These are phyloP conservation scores for Cyclotella cryptica DNA, from an alignment of 108 stramenopile genomes.

Conservation along the genomic window DNA sequence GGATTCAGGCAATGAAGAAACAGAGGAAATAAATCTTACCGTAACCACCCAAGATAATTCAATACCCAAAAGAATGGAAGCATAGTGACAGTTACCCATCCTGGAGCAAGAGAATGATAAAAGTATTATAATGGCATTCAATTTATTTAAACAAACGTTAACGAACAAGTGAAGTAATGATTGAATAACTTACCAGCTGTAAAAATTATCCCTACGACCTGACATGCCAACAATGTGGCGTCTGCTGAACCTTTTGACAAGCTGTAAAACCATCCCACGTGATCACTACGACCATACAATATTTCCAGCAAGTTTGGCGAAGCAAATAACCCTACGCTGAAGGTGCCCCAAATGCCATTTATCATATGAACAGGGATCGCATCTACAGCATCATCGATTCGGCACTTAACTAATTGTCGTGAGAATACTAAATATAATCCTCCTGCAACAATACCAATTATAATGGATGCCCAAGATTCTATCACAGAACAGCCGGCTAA, in stretches of 20 bases:
- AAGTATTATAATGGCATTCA: too few species aligned
- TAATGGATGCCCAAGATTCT: slow-evolving; percentile 82
- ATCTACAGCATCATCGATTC: slow-evolving; percentile 94
- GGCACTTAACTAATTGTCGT: slow-evolving; percentile 58
- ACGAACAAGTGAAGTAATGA: too few species aligned
- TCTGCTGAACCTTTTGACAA: slow-evolving; percentile 54
- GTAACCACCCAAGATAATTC: slow-evolving; percentile 78
- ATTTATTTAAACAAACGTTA: too few species aligned
- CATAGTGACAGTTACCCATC: slow-evolving; percentile 73
- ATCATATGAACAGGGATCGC: slow-evolving; percentile 89
- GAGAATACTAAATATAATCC: slow-evolving; percentile 71
- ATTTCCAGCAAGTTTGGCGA: slow-evolving; percentile 20
- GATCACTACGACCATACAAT: slow-evolving; percentile 46
- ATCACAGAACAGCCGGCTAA: slow-evolving; percentile 71
- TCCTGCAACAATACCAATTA: slow-evolving; percentile 86
- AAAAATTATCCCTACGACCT: slow-evolving; percentile 71
- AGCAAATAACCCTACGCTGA: slow-evolving; percentile 63
- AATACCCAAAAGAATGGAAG: slow-evolving; percentile 72
- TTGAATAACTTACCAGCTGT: slow-evolving; percentile 46
- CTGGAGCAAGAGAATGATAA: background rate
- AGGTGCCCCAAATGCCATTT: slow-evolving; percentile 43
- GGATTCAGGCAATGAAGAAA: background rate
- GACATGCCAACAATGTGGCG: slow-evolving; percentile 73
- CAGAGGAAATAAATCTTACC: slow-evolving; percentile 40
- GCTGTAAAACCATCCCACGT: slow-evolving; percentile 79